Evolutionary conservation across 2,329 filamentous ascomycete species (phyloP), one percentile per base, ranked within the genome.

Genomic region (Ophiostoma novo-ulmi): DNA sequence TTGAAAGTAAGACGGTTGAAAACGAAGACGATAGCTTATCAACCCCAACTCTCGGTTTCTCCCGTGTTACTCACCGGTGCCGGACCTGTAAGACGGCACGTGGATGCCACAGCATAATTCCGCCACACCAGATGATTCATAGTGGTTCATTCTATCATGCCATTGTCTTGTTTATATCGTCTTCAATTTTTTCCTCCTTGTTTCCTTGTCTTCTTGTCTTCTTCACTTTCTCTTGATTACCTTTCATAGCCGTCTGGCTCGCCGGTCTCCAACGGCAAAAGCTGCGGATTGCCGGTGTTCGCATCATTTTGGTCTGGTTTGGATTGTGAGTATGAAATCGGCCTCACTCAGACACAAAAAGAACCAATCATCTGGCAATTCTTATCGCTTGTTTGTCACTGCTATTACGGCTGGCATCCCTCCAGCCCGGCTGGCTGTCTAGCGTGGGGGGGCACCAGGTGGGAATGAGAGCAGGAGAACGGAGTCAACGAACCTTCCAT

Each of bases 261-360:
- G 63, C n/a, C 55, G 64, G 52, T 41, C 55, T 61, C 68, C 70
- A 71, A 31, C 68, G 58, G 65, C 55, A 64, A 31, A 69, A 11
- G 48, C 63, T 55, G 26, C 63, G 36, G n/a, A 67, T 39, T 35
- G 44, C 31, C 17, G 66, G 22, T 58, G 52, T 26, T 11, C 52
- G 52, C 1, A 58, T 13, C 52, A 58, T 58, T 31, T 11, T 58
- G 52, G 38, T 6, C 44, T 48, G 44, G 17, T 10, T 22, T 58
- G 11, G 8, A 17, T 14, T 26, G 13, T 58, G 52, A 26, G 13
- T 22, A n/a, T 26, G 41, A 31, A 31, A 17, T 14, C 8, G n/a
- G 10, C 22, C 17, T 58, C 52, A 13, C 52, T 26, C 22, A 13
- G 52, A 26, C 13, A 58, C 52, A 58, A 58, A 5, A 14, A 4